A percentile compares a stretch with the other conserved stretches of the same genome.
Evolutionary conservation across 164 flowering plant species (phyloP).

Genomic region (Nymphaea colorata): DNA sequence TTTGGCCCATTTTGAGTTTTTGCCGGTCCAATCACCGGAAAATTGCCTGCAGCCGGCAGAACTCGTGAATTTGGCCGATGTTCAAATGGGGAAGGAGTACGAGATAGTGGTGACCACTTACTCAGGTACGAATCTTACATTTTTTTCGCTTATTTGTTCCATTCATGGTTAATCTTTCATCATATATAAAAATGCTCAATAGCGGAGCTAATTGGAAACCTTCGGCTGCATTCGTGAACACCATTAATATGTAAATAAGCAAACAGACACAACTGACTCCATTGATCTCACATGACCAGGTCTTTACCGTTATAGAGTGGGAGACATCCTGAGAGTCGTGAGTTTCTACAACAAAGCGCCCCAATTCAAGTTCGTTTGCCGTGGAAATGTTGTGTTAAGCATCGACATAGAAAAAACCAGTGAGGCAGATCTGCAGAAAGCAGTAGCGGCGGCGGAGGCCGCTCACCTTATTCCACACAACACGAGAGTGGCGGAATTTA

Average conservation of each 20-base stretch:
- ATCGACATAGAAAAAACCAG: too few species aligned
- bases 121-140: slow-evolving; percentile 27
- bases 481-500: slow-evolving; percentile 59
- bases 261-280: background rate
- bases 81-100: slow-evolving; percentile 54
- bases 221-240: too few species aligned
- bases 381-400: slow-evolving; percentile 25
- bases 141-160: background rate
- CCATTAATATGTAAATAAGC: too few species aligned
- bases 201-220: too few species aligned
- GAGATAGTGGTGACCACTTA: slow-evolving; percentile 65
- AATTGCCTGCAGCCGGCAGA: slow-evolving; percentile 13
- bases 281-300: background rate
- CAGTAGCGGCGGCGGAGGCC: slow-evolving; percentile 20
- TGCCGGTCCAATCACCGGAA: slow-evolving; percentile 29
- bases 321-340: slow-evolving; percentile 54
- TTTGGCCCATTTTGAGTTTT: slow-evolving; percentile 70
- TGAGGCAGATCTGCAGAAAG: too few species aligned
- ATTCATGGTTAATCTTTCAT: background rate
- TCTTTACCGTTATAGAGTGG: slow-evolving; percentile 39
- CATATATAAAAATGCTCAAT: too few species aligned
- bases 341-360: slow-evolving; percentile 65
- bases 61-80: slow-evolving; percentile 43
- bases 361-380: slow-evolving; percentile 41
- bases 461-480: slow-evolving; percentile 29